Evolutionary conservation across 495 filamentous ascomycete genomes (phyloP), one percentile per base, ranked within the genome.

Genomic region (Wilcoxina mikolae): DNA sequence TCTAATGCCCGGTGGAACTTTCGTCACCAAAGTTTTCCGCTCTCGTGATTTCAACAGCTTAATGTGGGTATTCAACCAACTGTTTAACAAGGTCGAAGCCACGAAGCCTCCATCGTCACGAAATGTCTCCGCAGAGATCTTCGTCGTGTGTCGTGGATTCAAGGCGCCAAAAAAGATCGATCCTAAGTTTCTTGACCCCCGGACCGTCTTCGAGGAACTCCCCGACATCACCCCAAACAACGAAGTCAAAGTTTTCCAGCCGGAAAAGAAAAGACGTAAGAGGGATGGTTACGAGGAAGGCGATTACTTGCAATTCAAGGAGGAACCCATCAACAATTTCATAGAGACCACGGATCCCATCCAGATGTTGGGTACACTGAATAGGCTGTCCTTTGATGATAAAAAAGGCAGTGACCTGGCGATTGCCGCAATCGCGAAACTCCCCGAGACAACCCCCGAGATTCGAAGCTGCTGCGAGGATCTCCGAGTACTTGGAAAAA

Each of bases 11-110:
- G 87, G 89, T 10, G 91, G 91, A 59, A 88, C 80, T 7, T 99
- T 99, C 54, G 87, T 96, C 48, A 99, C 91, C 42, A 99, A 99
- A 66, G 84, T 99, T 25, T 99, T 99, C 74, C 70, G 91, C 55
- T 93, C 85, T n/a, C 94, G 94, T 64, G 89, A 98, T 67, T 95
- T 94, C 75, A 95, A 95, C 67, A 78, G 84, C 44, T 72, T 99
- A 43, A 78, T 95, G 44, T 99, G 91, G 91, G 90, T 96, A 39
- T 93, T 95, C 74, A 94, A 94, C 62, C 93, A 96, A 68, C 74
- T 96, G 2, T 98, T 98, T 73, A 75, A 74, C 25, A 90, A 89
- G 43, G 91, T 98, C 48, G 88, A 96, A 62, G 88, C 91, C 3
- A 98, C 91, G 7, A 98, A 98, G 69, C 91, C 91, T 11, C 91